Conservation (phyloP, 257 asterid genomes). For the Solanum clarkiae region DNA sequence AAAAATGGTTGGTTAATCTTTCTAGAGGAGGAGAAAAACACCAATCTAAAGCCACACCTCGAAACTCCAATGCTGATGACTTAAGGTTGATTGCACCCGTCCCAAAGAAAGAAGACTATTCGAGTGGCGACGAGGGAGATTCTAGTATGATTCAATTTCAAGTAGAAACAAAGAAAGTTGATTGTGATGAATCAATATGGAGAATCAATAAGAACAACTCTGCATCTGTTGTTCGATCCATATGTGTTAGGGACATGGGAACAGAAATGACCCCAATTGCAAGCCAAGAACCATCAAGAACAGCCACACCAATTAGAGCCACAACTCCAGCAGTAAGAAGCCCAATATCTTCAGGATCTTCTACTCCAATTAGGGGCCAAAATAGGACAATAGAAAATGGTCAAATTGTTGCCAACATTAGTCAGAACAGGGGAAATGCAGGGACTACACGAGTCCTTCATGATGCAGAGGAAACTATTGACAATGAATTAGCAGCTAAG, state of each 20-base stretch:
- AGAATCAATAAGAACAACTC: constrained; percentile 47
- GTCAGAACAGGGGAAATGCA: constrained; percentile 20
- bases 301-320: constrained; percentile 74
- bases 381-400: constrained; percentile 16
- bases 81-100: constrained; percentile 57
- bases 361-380: constrained; percentile 42
- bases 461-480: constrained; percentile 23
- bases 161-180: constrained; percentile 63
- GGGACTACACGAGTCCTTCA: constrained; percentile 16
- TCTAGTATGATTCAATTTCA: constrained; percentile 15
- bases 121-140: constrained; percentile 43
- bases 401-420: constrained; percentile 11
- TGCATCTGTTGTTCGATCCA: constrained; percentile 36
- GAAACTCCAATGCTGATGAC: constrained; percentile 90
- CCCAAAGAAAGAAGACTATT: constrained; percentile 38
- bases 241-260: constrained; percentile 92
- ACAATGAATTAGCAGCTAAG: background rate
- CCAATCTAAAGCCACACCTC: constrained; percentile 51
- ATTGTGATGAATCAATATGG: constrained; percentile 61
- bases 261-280: constrained; percentile 94
- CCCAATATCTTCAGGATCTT: constrained; percentile 48
- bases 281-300: constrained; percentile 86
- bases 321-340: constrained; percentile 51
- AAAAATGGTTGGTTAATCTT: constrained; percentile 86
- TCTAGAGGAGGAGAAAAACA: constrained; percentile 61